These are phyloP conservation scores for Sambucus nigra DNA, from an alignment of 129 eudicot species.

Conservation along the genomic window DNA sequence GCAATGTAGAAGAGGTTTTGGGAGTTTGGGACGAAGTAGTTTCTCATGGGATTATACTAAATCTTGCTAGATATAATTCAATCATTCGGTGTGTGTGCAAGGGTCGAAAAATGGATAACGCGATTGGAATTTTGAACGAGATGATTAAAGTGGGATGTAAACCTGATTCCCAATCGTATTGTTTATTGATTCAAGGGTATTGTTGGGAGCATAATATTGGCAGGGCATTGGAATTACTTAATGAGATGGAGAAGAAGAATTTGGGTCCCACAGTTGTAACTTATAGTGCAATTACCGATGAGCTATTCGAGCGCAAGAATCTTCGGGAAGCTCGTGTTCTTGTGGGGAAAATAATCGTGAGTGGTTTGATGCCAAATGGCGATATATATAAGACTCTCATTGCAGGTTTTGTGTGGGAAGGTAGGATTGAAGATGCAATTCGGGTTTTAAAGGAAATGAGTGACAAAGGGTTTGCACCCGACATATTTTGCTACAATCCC, in stretches of 20 bases:
- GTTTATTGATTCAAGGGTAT: constrained; percentile 5
- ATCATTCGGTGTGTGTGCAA: constrained; percentile 2
- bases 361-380: constrained; percentile 5
- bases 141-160: constrained; percentile 4
- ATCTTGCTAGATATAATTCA: neutral
- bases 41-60: constrained; percentile 11
- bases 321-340: neutral
- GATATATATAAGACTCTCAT: constrained; percentile 2
- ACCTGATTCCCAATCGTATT: constrained; percentile 1
- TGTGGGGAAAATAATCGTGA: constrained; percentile 4
- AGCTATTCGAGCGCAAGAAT: constrained; percentile 18
- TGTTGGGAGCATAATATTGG: constrained; percentile 4
- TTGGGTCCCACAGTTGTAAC: constrained; percentile 12
- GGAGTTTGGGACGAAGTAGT: constrained; percentile 18
- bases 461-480: constrained; percentile 16
- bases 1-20: constrained; percentile 22
- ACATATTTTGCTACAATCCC: constrained; percentile 21
- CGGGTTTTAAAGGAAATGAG: constrained; percentile 19
- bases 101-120: constrained; percentile 7
- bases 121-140: constrained; percentile 1
- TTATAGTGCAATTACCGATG: constrained; percentile 20
- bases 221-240: constrained; percentile 10
- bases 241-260: constrained; percentile 6
- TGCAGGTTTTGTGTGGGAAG: constrained; percentile 9
- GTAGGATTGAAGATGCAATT: constrained; percentile 16